A percentile compares a stretch with the other conserved stretches of the same genome.
phyloP scores from a whole-genome alignment of 202 grass and related monocot species.

The Panicum virgatum region DNA sequence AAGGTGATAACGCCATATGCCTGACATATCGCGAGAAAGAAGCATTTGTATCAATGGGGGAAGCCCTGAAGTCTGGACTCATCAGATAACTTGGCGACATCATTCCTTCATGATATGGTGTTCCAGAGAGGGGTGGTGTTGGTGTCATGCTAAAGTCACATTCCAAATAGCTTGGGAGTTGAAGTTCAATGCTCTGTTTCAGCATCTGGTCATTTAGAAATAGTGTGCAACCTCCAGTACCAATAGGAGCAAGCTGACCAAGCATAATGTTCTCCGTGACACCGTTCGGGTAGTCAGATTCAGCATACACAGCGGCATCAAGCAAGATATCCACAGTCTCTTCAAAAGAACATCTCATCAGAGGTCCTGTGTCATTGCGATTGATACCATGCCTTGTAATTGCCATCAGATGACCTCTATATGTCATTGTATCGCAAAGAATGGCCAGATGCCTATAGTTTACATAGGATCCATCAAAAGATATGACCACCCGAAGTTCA shows the following conservation, averaged over 20 bases:
- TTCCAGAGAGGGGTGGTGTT: constrained; percentile 61
- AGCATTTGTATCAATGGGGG: constrained; percentile 70
- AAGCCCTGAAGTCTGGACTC: constrained; percentile 81
- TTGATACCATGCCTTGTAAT: constrained; percentile 95
- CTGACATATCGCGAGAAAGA: constrained; percentile 89
- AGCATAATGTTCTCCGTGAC: constrained; percentile 98
- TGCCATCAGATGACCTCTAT: constrained; percentile 93
- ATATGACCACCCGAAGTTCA: constrained; percentile 87
- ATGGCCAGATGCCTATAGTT: constrained; percentile 94
- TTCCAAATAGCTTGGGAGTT: constrained; percentile 81
- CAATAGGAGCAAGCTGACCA: constrained; percentile 93
- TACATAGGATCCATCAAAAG: constrained; percentile 96
- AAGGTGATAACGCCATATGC: constrained; percentile 72
- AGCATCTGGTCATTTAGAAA: constrained; percentile 96
- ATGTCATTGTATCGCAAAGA: constrained; percentile 98
- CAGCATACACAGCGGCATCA: constrained; percentile 84
- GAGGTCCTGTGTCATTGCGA: constrained; percentile 81
- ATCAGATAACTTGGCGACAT: constrained; percentile 83
- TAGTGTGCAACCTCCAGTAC: constrained; percentile 71
- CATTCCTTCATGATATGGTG: constrained; percentile 87
- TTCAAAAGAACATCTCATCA: constrained; percentile 94
- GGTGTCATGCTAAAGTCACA: constrained; percentile 72
- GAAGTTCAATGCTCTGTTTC: constrained; percentile 87
- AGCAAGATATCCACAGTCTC: constrained; percentile 93
- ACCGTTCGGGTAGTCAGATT: constrained; percentile 82